Base-by-base conservation (phyloP, 169 alveolate genomes). In the Plasmodium inui region DNA sequence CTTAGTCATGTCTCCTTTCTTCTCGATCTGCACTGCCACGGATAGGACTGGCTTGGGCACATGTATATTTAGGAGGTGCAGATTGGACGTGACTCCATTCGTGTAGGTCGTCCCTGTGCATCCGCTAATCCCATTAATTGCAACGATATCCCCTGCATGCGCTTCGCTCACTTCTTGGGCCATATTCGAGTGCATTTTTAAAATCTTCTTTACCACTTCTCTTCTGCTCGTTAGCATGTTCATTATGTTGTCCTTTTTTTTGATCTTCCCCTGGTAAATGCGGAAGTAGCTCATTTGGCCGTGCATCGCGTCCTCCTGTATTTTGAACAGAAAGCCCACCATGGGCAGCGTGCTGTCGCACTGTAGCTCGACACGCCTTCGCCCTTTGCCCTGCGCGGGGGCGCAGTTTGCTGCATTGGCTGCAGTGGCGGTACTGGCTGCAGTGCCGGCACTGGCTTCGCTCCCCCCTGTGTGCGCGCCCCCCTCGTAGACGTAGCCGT, bases 121-220 rank as follows among this genome's bases (percentile, higher is more conserved):
- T 84, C 99, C 98, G 57, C 97, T 98, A 57, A 99, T 96, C 14
- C 99, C 99, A 46, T 98, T 97, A 2, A 98, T 94, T 12, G 99
- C 99, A n/a, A 98, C 98, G 26, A 99, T 99, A 70, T 99, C 99
- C 14, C 99, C 99, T 19, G 99, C 97, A 55, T 92, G 96, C 19
- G 99, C 99, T 93, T 96, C 98, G 34, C 82, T 79, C 37, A 98
- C 97, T 82, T 98, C 99, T 85, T 96, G 97, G 95, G 98, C 98
- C 88, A 98, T 98, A 94, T 98, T 98, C 26, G 99, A 97, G 95
- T 99, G 99, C 99, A 99, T 98, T 92, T 97, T 97, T 84, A 97
- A 96, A 95, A 98, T 96, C 76, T 98, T 96, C 82, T 97, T 96
- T 32, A 97, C 88, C 73, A 96, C 95, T 82, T 95, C 96, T 85